Evolutionary conservation across 1,139 yeast genomes (phyloP).

Genomic region (Tardiomyces digboiensis): DNA sequence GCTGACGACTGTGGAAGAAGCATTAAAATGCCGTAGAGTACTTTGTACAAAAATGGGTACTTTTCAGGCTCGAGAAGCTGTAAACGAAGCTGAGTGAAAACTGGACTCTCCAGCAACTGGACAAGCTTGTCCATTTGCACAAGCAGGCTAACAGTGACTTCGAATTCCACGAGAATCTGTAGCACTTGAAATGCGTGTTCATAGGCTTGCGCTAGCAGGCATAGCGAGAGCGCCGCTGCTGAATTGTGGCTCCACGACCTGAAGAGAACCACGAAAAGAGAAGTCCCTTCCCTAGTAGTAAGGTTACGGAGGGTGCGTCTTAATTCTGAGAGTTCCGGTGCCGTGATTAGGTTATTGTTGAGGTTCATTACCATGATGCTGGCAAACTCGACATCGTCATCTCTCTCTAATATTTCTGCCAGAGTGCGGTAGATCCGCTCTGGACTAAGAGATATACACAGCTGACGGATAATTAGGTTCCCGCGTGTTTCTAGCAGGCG

Average conservation of each 20-base stretch:
- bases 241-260: constrained; percentile 92
- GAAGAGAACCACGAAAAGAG: constrained; percentile 67
- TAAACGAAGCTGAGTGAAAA: constrained; percentile 76
- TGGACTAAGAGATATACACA: constrained; percentile 73
- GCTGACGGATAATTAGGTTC: constrained; percentile 73
- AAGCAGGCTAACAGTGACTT: constrained; percentile 58
- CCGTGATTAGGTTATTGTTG: constrained; percentile 80
- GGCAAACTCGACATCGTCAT: constrained; percentile 58
- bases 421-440: constrained; percentile 76
- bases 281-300: constrained; percentile 51
- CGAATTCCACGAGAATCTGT: constrained; percentile 65
- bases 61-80: constrained; percentile 83
- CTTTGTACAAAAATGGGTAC: constrained; percentile 75
- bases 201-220: constrained; percentile 82
- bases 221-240: constrained; percentile 78
- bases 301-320: constrained; percentile 54
- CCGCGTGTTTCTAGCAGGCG: constrained; percentile 62
- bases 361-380: constrained; percentile 79
- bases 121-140: constrained; percentile 76
- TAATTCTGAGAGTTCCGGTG: constrained; percentile 66
- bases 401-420: constrained; percentile 62
- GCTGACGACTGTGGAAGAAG: constrained; percentile 94
- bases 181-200: constrained; percentile 79
- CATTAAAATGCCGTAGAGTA: constrained; percentile 90
- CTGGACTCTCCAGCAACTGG: constrained; percentile 79